phyloP scores from a whole-genome alignment of 441 rosid genomes.

The Gossypium gossypioides region DNA sequence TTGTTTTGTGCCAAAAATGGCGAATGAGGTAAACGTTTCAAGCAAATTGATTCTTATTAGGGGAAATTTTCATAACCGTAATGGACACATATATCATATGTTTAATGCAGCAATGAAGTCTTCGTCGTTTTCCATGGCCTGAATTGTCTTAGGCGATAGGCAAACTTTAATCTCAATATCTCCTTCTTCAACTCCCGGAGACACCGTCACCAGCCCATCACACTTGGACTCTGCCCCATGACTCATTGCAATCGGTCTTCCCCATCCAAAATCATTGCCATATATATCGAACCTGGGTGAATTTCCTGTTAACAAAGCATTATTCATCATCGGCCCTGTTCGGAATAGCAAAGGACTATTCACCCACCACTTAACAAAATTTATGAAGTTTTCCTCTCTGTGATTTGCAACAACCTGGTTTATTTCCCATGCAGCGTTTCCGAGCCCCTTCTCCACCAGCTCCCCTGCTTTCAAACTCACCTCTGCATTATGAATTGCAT shows the following conservation, averaged over 20 bases:
- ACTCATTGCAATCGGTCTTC: slow-evolving; percentile 21
- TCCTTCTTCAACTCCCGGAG: slow-evolving; percentile 24
- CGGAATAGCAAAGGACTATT: neutral
- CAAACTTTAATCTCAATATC: slow-evolving; percentile 30
- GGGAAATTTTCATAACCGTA: neutral
- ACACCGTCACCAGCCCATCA: slow-evolving; percentile 15
- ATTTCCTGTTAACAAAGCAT: neutral
- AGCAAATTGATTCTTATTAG: too few relatives aligned
- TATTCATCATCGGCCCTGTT: neutral
- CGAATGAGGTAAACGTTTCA: too few relatives aligned
- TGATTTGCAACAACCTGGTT: neutral
- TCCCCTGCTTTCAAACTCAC: slow-evolving; percentile 11
- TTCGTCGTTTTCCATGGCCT: slow-evolving; percentile 2
- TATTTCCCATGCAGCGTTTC: slow-evolving; percentile 15
- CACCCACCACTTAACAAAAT: neutral
- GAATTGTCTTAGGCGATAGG: neutral
- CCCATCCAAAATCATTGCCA: slow-evolving; percentile 16
- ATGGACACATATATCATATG: neutral
- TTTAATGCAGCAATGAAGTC: neutral
- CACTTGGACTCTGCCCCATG: slow-evolving; percentile 10
- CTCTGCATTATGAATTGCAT: slow-evolving; percentile 5
- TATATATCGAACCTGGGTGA: slow-evolving; percentile 17
- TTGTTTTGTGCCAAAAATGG: too few relatives aligned
- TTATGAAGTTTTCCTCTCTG: neutral
- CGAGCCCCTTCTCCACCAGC: slow-evolving; percentile 18